Base-by-base conservation (phyloP, 2,329 filamentous ascomycete species). In the Verticillium tricorpus region DNA sequence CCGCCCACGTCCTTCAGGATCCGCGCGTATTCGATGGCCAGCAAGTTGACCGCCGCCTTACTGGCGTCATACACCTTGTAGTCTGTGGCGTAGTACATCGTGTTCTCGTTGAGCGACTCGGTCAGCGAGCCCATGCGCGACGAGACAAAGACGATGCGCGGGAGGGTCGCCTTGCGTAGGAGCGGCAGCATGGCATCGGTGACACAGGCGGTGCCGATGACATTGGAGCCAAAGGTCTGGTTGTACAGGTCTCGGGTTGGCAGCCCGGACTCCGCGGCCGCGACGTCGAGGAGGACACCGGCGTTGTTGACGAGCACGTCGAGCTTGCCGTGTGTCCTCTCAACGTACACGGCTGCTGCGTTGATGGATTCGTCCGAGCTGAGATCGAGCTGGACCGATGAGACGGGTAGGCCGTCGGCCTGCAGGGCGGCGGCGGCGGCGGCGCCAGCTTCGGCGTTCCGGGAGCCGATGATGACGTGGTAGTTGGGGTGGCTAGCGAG, bases 11-110 rank as follows among this genome's bases (percentile, higher is more conserved):
- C 68, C 5, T 70, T 65, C 40, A 79, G 37, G 12, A 71, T 68
- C 0, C 71, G 65, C 1, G 68, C 69, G 57, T 74, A 78, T 57
- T 74, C 71, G 3, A 74, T 19, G 35, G 67, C 69, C 2, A 80
- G 65, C 72, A 78, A 78, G 34, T 80, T 77, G 11, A 80, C 28
- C 0, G 77, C 78, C 1, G 77, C 74, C 63, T 81, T 81, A 67
- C 75, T 78, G 5, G 69, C 64, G 14, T 75, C 68, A 60, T 81
- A 80, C 1, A 69, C 67, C 37, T 71, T 74, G 56, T 69, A 72
- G 5, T 73, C 70, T 17, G 66, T 62, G 1, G 58, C 60, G 56
- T 74, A 74, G 11, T 61, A 72, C 1, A 60, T 28, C 0, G 65
- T 73, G 0, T 61, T 64, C 55, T 69, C 67, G 60, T 78, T 72